Conservation (phyloP, 495 filamentous ascomycete genomes). For the Pseudomonodictys pantanalensis region DNA sequence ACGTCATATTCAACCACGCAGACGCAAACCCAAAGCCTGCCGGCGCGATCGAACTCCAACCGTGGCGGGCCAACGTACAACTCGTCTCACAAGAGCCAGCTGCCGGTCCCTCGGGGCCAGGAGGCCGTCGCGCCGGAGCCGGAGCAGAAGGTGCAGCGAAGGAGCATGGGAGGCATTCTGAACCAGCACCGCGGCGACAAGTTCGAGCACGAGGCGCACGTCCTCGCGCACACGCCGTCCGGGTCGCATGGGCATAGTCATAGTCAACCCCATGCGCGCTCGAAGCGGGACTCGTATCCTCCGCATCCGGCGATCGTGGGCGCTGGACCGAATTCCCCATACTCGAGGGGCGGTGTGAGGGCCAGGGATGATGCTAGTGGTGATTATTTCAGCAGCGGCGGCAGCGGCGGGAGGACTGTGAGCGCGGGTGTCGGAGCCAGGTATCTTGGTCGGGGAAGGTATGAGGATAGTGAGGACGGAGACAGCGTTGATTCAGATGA, state of each 20-base stretch:
- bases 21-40: background rate
- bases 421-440: conserved; percentile 24
- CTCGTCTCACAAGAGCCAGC: conserved; percentile 19
- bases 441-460: conserved; percentile 26
- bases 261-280: background rate
- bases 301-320: conserved; percentile 30
- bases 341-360: conserved; percentile 4
- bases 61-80: conserved; percentile 17
- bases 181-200: conserved; percentile 15
- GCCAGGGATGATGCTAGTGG: conserved; percentile 1
- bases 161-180: conserved; percentile 32
- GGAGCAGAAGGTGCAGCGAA: conserved; percentile 4
- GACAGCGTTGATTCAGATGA: conserved; percentile 7
- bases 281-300: conserved; percentile 23
- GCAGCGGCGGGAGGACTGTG: background rate
- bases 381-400: background rate
- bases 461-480: conserved; percentile 25
- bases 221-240: conserved; percentile 6
- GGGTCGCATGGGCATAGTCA: background rate
- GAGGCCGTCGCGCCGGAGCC: background rate
- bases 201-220: conserved; percentile 27
- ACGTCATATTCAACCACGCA: background rate
- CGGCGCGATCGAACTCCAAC: background rate
- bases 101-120: background rate
- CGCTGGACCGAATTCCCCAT: conserved; percentile 18